Evolutionary conservation across 2,329 filamentous ascomycete species (phyloP).

Genomic region (Xylariaceae sp.): DNA sequence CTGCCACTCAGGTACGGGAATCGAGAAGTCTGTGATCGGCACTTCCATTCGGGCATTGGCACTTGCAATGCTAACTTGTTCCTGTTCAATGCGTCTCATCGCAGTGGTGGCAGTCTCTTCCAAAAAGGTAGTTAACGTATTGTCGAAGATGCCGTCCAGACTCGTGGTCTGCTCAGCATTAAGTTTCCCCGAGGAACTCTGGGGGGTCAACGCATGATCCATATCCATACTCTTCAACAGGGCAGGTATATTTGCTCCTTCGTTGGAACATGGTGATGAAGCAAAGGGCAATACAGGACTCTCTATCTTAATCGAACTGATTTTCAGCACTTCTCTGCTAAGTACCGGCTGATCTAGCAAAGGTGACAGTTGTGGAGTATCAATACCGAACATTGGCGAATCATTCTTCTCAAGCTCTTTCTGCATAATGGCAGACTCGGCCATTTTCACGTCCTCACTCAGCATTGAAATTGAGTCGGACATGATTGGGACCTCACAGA

Average conservation of each 20-base stretch:
- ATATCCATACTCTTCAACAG: slow-evolving; percentile 20
- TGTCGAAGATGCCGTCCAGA: slow-evolving; percentile 10
- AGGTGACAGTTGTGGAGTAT: slow-evolving; percentile 11
- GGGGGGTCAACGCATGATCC: slow-evolving; percentile 13
- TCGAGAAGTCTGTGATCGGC: slow-evolving; percentile 29
- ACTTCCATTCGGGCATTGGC: slow-evolving; percentile 28
- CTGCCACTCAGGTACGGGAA: slow-evolving; percentile 26
- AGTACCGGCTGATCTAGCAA: slow-evolving; percentile 11
- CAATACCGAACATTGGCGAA: slow-evolving; percentile 2
- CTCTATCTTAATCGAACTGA: slow-evolving; percentile 25
- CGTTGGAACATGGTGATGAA: slow-evolving; percentile 5
- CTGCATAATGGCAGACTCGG: slow-evolving; percentile 20
- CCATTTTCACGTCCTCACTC: slow-evolving; percentile 24
- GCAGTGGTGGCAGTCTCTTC: slow-evolving; percentile 15
- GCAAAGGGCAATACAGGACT: slow-evolving; percentile 24
- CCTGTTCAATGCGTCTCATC: slow-evolving; percentile 26
- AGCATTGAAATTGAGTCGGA: slow-evolving; percentile 29
- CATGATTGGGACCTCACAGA: slow-evolving; percentile 25
- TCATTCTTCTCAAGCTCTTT: slow-evolving; percentile 9
- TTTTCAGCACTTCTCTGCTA: slow-evolving; percentile 6
- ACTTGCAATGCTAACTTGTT: slow-evolving; percentile 25
- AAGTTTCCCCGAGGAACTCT: not conserved
- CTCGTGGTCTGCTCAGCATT: not conserved
- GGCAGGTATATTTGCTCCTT: slow-evolving; percentile 9
- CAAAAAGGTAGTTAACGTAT: slow-evolving; percentile 17